phyloP scores from a whole-genome alignment of 306 rosid species.

The Chamaecrista fasciculata region DNA sequence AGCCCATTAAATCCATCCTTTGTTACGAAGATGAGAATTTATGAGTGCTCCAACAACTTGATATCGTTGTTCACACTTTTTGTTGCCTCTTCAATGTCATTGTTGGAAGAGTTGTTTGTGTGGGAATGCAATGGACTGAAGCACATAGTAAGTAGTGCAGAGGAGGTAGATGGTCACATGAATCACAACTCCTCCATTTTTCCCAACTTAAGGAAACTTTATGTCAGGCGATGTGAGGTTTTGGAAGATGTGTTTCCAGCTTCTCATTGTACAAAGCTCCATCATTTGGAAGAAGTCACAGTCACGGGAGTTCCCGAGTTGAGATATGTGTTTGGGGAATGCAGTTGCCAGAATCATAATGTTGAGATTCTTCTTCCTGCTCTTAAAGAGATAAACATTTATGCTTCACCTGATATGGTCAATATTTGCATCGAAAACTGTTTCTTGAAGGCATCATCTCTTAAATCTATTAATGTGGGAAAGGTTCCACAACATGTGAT shows the following conservation, averaged over 20 bases:
- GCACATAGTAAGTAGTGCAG: not conserved
- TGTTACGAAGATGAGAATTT: no score
- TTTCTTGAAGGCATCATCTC: no score
- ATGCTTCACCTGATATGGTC: no score
- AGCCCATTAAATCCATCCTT: no score
- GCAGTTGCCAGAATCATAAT: not conserved
- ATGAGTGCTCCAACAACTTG: no score
- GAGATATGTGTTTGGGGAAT: conserved; percentile 19
- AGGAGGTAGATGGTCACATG: not conserved
- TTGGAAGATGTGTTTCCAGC: conserved; percentile 3
- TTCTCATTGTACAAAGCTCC: not conserved
- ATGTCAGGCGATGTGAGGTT: not conserved
- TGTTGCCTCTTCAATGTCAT: no score
- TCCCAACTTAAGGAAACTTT: not conserved
- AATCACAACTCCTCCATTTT: not conserved
- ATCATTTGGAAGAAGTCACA: not conserved
- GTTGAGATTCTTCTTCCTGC: conserved; percentile 8
- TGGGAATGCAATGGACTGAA: not conserved
- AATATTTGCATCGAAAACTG: no score
- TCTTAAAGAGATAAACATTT: no score
- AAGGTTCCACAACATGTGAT: no score
- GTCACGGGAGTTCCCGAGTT: not conserved
- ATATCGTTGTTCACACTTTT: no score
- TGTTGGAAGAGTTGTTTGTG: no score
- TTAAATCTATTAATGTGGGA: no score